phyloP scores from a whole-genome alignment of 2,329 filamentous ascomycete species.

The Bisporella sp. region DNA sequence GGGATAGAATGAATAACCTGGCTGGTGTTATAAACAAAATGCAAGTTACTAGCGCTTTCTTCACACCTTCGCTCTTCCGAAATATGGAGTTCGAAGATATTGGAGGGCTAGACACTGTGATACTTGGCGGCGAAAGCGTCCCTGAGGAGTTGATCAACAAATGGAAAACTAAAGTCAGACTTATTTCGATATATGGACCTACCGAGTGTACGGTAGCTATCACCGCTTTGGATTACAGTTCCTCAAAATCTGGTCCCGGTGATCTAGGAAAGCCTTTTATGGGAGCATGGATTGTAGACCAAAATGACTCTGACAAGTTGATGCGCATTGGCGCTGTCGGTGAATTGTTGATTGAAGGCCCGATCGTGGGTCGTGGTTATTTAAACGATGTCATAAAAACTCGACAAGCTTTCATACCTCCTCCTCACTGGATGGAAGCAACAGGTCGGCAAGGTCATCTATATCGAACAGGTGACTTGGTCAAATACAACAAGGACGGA shows the following conservation, averaged over 20 bases:
- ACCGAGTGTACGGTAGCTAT: slow-evolving; percentile 56
- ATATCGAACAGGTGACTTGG: slow-evolving; percentile 55
- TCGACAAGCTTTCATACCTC: slow-evolving; percentile 48
- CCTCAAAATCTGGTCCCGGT: background rate
- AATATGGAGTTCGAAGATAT: background rate
- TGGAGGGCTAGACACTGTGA: background rate
- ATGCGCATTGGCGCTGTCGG: slow-evolving; percentile 16
- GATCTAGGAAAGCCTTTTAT: too few relatives aligned
- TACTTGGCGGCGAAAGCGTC: slow-evolving; percentile 39
- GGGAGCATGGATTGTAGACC: slow-evolving; percentile 30
- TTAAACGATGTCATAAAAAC: slow-evolving; percentile 52
- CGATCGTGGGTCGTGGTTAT: slow-evolving; percentile 55
- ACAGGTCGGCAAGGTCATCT: slow-evolving; percentile 31
- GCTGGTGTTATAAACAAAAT: slow-evolving; percentile 14
- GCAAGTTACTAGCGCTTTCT: slow-evolving; percentile 15
- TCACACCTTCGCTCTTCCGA: slow-evolving; percentile 19
- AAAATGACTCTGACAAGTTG: slow-evolving; percentile 10
- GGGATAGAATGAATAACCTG: slow-evolving; percentile 30
- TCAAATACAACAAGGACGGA: slow-evolving; percentile 41
- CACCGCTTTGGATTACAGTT: slow-evolving; percentile 12
- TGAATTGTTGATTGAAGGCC: slow-evolving; percentile 32
- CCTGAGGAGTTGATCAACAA: slow-evolving; percentile 15
- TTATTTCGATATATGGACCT: slow-evolving; percentile 59
- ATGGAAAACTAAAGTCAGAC: background rate
- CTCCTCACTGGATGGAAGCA: slow-evolving; percentile 38